Evolutionary conservation across 108 stramenopile species (phyloP).

Genomic region (Ochromonas danica): DNA sequence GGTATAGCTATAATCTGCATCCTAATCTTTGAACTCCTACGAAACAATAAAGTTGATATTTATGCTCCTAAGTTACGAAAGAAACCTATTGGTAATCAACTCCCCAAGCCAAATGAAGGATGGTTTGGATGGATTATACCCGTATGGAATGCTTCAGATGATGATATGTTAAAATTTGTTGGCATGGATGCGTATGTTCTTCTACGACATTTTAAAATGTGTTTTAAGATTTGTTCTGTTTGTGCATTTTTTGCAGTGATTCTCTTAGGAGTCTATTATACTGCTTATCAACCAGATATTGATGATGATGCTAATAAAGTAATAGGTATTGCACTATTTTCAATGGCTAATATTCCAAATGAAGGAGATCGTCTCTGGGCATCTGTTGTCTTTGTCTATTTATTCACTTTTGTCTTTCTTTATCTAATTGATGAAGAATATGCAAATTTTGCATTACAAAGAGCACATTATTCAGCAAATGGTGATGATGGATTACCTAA

Average conservation of each 20-base stretch:
- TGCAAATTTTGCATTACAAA: background rate
- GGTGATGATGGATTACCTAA: background rate
- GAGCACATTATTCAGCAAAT: background rate
- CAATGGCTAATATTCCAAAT: conserved; percentile 20
- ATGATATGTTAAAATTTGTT: conserved; percentile 19
- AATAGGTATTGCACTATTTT: background rate
- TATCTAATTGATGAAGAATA: conserved; percentile 1
- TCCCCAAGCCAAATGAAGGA: background rate
- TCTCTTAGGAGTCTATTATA: background rate
- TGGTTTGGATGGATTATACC: background rate
- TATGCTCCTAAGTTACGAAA: background rate
- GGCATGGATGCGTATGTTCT: conserved; percentile 33
- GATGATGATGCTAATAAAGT: background rate
- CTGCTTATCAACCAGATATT: background rate
- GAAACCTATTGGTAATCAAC: no score
- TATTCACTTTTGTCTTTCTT: conserved; percentile 24
- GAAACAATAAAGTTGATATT: background rate
- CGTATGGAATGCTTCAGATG: conserved; percentile 1
- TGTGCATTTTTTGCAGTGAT: background rate
- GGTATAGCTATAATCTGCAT: background rate
- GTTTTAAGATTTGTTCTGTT: background rate
- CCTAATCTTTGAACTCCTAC: background rate
- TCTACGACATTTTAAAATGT: conserved; percentile 7
- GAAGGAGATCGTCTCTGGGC: conserved; percentile 25
- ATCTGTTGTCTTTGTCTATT: background rate